Conservation (phyloP, 345 rosid species). For the Luvunga scandens region DNA sequence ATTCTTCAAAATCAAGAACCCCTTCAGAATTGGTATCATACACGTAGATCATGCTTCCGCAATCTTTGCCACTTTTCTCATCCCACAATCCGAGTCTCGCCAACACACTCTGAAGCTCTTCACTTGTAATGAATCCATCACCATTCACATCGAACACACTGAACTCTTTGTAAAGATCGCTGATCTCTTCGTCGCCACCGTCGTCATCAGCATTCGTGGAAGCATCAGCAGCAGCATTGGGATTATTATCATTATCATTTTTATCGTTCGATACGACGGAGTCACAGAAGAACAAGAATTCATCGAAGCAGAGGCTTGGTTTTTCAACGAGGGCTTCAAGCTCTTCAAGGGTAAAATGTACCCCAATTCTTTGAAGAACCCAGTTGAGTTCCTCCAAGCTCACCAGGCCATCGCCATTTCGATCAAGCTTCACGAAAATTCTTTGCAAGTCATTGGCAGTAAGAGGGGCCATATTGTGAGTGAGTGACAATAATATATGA, state of each 20-base stretch:
- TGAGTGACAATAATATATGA: background rate
- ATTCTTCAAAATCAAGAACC: constrained; percentile 70
- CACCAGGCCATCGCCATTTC: constrained; percentile 37
- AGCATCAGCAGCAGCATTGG: background rate
- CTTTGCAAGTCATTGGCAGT: constrained; percentile 27
- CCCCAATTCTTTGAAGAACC: constrained; percentile 36
- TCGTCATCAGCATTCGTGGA: constrained; percentile 1
- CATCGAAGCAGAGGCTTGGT: constrained; percentile 48
- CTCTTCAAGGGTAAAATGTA: constrained; percentile 37
- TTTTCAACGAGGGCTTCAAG: constrained; percentile 56
- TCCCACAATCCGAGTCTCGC: constrained; percentile 68
- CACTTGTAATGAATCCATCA: constrained; percentile 66
- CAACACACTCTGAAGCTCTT: constrained; percentile 72
- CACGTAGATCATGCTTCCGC: constrained; percentile 54
- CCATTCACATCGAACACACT: constrained; percentile 63
- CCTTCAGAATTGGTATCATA: constrained; percentile 72
- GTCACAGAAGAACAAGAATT: constrained; percentile 54
- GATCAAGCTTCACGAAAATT: constrained; percentile 42
- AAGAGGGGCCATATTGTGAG: constrained; percentile 14
- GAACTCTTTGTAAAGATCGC: constrained; percentile 55
- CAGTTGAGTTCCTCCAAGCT: constrained; percentile 41
- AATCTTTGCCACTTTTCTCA: constrained; percentile 43
- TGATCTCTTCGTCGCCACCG: background rate
- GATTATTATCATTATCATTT: background rate
- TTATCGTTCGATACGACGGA: constrained; percentile 25